phyloP scores from a whole-genome alignment of 163 green algal species.

The Prototheca stagnorum region DNA sequence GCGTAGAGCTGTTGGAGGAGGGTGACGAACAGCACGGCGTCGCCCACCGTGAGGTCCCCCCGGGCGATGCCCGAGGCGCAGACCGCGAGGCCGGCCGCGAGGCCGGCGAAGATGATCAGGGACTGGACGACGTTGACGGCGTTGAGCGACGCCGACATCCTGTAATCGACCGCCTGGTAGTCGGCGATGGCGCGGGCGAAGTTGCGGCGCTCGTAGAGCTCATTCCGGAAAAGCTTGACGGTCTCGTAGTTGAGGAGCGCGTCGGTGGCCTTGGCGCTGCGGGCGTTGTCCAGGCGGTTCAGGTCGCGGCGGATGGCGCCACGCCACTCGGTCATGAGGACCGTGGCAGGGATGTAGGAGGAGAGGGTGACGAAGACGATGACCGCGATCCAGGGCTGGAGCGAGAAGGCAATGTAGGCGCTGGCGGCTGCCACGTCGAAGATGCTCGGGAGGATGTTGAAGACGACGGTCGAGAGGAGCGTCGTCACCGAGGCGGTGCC shows the following conservation, averaged over 20 bases:
- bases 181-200: slow-evolving; percentile 24
- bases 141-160: slow-evolving; percentile 33
- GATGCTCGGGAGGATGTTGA: slow-evolving; percentile 47
- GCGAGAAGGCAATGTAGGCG: slow-evolving; percentile 39
- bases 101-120: slow-evolving; percentile 46
- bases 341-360: slow-evolving; percentile 38
- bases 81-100: slow-evolving; percentile 43
- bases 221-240: slow-evolving; percentile 71
- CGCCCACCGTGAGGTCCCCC: slow-evolving; percentile 55
- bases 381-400: slow-evolving; percentile 58
- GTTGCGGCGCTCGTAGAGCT: slow-evolving; percentile 39
- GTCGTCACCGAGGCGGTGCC: slow-evolving; percentile 35
- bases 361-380: slow-evolving; percentile 42
- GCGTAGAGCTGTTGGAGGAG: slow-evolving; percentile 48
- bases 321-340: slow-evolving; percentile 50
- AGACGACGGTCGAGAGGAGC: slow-evolving; percentile 62
- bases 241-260: slow-evolving; percentile 74
- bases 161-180: slow-evolving; percentile 41
- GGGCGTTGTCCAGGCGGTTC: slow-evolving; percentile 65
- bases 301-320: slow-evolving; percentile 37
- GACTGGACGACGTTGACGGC: slow-evolving; percentile 58
- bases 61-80: slow-evolving; percentile 40
- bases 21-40: slow-evolving; percentile 73
- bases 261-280: slow-evolving; percentile 26
- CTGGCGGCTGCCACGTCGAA: slow-evolving; percentile 59